Conservation (phyloP, 495 filamentous ascomycete species). For the Cetradonia linearis region DNA sequence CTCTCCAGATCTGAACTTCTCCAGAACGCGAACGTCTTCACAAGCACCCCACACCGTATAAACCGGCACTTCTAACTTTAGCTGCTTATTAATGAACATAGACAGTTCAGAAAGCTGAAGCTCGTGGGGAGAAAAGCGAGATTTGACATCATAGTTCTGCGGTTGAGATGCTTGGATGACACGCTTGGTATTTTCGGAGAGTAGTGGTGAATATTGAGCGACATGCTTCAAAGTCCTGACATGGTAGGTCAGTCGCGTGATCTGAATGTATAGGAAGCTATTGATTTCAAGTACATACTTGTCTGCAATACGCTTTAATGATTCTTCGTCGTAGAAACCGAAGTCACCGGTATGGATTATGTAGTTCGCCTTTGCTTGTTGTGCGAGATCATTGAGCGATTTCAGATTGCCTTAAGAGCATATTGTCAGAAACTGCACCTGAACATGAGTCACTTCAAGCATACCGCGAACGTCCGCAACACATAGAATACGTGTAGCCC, state of each 20-base stretch:
- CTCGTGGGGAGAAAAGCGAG: constrained; percentile 65
- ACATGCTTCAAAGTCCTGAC: constrained; percentile 92
- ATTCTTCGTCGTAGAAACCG: constrained; percentile 96
- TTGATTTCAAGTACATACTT: constrained; percentile 57
- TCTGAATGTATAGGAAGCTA: constrained; percentile 13
- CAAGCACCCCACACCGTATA: constrained; percentile 99
- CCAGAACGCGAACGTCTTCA: constrained; percentile 94
- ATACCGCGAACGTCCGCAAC: constrained; percentile 96
- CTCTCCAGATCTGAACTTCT: constrained; percentile 95
- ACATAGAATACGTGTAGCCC: constrained; percentile 77
- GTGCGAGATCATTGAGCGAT: constrained; percentile 93
- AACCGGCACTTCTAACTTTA: constrained; percentile 88
- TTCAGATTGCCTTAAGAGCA: constrained; percentile 68
- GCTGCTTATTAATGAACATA: constrained; percentile 76
- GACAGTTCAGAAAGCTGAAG: constrained; percentile 92
- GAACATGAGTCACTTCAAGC: constrained; percentile 14
- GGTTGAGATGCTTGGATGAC: constrained; percentile 58
- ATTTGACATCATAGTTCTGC: constrained; percentile 57
- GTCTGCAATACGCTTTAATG: constrained; percentile 93
- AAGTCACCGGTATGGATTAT: constrained; percentile 99
- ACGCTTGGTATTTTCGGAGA: constrained; percentile 79
- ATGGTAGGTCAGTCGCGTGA: constrained; percentile 26
- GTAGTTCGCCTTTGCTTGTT: constrained; percentile 83
- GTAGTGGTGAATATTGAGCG: constrained; percentile 92
- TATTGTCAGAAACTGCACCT: constrained; percentile 9